These are phyloP conservation scores for Aquilaria sinensis DNA, from an alignment of 345 rosid species.

Conservation along the genomic window DNA sequence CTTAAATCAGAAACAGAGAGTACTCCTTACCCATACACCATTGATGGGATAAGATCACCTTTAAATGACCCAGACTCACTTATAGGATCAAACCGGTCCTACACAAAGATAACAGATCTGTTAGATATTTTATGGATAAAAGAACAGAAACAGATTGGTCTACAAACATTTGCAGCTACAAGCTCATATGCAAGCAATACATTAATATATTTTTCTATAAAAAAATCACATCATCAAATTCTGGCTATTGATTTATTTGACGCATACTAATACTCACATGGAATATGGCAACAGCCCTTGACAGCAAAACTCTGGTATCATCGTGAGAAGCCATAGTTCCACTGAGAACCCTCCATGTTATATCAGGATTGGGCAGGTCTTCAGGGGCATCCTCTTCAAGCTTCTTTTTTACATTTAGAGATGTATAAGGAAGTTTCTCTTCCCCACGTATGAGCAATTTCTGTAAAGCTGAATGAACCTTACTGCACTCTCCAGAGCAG, in stretches of 20 bases:
- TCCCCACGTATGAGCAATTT: slow-evolving; percentile 52
- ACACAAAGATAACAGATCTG: slow-evolving; percentile 8
- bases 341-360: slow-evolving; percentile 88
- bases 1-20: not conserved
- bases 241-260: no score
- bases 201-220: no score
- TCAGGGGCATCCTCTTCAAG: slow-evolving; percentile 28
- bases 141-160: not conserved
- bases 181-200: not conserved
- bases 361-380: slow-evolving; percentile 32
- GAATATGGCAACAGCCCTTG: slow-evolving; percentile 65
- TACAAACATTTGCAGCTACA: no score
- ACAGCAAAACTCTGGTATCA: slow-evolving; percentile 45
- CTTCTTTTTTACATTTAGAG: slow-evolving; percentile 45
- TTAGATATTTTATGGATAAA: slow-evolving; percentile 6
- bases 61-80: slow-evolving; percentile 40
- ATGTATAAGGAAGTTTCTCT: slow-evolving; percentile 60
- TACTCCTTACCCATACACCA: slow-evolving; percentile 73
- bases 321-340: slow-evolving; percentile 42
- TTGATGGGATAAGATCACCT: slow-evolving; percentile 76
- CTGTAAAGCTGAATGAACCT: slow-evolving; percentile 46
- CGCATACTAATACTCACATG: slow-evolving; percentile 43
- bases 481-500: slow-evolving; percentile 56
- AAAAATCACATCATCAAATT: no score
- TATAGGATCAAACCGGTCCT: slow-evolving; percentile 94